Conservation (phyloP, 2,329 filamentous ascomycete genomes). For the Eutypella sp. region DNA sequence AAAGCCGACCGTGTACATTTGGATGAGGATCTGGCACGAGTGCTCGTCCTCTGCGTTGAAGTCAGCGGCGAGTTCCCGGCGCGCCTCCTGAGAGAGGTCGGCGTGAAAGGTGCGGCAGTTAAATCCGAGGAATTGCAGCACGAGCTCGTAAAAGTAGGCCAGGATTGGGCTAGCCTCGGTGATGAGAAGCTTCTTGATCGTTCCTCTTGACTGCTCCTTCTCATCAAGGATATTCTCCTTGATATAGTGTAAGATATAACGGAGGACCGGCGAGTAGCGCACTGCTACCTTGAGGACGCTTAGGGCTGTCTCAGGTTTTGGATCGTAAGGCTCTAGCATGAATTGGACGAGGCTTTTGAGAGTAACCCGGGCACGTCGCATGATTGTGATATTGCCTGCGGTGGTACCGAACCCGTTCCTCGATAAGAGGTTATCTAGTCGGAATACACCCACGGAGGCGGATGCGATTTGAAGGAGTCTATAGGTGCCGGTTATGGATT, state of each 20-base stretch:
- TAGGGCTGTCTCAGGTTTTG: slow-evolving; percentile 13
- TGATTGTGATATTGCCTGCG: slow-evolving; percentile 9
- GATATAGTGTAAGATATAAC: slow-evolving; percentile 22
- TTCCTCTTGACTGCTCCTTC: slow-evolving; percentile 2
- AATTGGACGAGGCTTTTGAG: slow-evolving; percentile 18
- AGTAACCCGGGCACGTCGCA: slow-evolving; percentile 16
- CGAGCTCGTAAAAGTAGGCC: slow-evolving; percentile 26
- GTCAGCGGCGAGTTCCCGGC: slow-evolving; percentile 17
- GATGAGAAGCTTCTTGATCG: slow-evolving; percentile 24
- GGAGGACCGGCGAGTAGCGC: slow-evolving; percentile 19
- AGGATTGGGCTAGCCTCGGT: slow-evolving; percentile 20
- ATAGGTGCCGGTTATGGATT: not conserved
- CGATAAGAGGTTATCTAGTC: slow-evolving; percentile 14
- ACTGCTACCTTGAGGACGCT: slow-evolving; percentile 19
- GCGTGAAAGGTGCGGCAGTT: slow-evolving; percentile 22
- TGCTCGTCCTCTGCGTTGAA: slow-evolving; percentile 16
- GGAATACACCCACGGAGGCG: slow-evolving; percentile 21
- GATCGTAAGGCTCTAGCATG: slow-evolving; percentile 6
- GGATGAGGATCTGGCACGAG: slow-evolving; percentile 25
- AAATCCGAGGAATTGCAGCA: slow-evolving; percentile 23
- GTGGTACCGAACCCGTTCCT: slow-evolving; percentile 11
- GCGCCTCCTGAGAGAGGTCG: slow-evolving; percentile 11
- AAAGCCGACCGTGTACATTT: slow-evolving; percentile 24
- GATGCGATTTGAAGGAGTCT: slow-evolving; percentile 19
- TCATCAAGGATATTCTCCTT: slow-evolving; percentile 17